Evolutionary conservation across 2,329 filamentous ascomycete genomes (phyloP).

Genomic region (Exophiala mesophila): DNA sequence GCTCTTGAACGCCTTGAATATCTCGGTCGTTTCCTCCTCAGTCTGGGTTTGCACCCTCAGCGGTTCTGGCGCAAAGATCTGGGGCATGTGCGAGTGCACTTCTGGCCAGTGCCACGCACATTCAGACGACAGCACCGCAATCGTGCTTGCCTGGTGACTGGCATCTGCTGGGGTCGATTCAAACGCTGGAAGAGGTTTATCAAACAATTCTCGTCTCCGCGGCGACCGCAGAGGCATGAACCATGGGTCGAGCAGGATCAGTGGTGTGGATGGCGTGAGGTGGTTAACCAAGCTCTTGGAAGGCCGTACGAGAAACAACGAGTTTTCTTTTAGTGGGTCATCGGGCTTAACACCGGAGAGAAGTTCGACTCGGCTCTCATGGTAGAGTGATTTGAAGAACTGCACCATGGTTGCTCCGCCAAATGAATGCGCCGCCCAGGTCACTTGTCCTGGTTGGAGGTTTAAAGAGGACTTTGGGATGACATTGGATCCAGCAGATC

Average conservation of each 20-base stretch:
- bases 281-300: conserved; percentile 53
- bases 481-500: neutral
- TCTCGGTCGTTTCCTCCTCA: conserved; percentile 1
- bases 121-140: conserved; percentile 4
- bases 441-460: conserved; percentile 66
- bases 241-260: conserved; percentile 75
- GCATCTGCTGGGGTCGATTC: conserved; percentile 37
- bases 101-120: conserved; percentile 54
- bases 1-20: conserved; percentile 1
- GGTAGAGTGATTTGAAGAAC: conserved; percentile 73
- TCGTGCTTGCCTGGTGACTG: conserved; percentile 32
- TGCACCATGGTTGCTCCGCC: conserved; percentile 70
- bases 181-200: conserved; percentile 66
- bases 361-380: conserved; percentile 24
- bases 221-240: conserved; percentile 64
- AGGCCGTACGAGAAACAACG: conserved; percentile 47
- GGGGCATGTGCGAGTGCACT: conserved; percentile 8
- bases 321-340: conserved; percentile 4
- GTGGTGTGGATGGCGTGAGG: conserved; percentile 61
- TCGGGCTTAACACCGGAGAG: neutral
- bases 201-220: conserved; percentile 58
- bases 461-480: conserved; percentile 57
- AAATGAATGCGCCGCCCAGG: conserved; percentile 76
- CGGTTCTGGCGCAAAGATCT: conserved; percentile 1
- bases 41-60: conserved; percentile 6